These are phyloP conservation scores for Candida schatavii DNA, from an alignment of 805 yeast species.

Conservation along the genomic window DNA sequence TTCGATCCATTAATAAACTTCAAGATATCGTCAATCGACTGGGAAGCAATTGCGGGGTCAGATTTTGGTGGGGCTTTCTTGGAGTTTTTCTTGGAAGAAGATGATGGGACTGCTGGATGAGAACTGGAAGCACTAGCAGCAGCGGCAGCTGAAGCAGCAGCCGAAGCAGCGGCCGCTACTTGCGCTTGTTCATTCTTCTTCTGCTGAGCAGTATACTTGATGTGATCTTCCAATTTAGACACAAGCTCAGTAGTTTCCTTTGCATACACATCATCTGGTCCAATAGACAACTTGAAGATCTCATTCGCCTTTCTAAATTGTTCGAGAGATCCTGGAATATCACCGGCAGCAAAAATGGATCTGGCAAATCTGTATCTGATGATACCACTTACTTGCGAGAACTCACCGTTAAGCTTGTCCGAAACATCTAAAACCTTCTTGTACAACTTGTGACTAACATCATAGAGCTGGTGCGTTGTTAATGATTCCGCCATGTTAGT, in stretches of 20 bases:
- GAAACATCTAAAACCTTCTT: constrained; percentile 53
- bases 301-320: constrained; percentile 55
- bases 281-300: constrained; percentile 56
- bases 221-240: constrained; percentile 41
- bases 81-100: constrained; percentile 12
- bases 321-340: constrained; percentile 49
- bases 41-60: constrained; percentile 55
- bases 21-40: constrained; percentile 71
- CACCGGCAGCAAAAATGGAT: constrained; percentile 42
- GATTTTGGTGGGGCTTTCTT: constrained; percentile 20
- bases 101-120: constrained; percentile 18
- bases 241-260: constrained; percentile 67
- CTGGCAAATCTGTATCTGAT: constrained; percentile 56
- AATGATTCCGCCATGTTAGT: constrained; percentile 61
- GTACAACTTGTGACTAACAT: constrained; percentile 52
- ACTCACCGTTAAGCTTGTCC: constrained; percentile 50
- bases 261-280: constrained; percentile 66
- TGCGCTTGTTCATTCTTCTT: constrained; percentile 21
- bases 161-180: constrained; percentile 9
- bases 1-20: constrained; percentile 62
- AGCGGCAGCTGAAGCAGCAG: constrained; percentile 23
- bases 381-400: constrained; percentile 60
- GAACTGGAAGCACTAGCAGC: constrained; percentile 20
- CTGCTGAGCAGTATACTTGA: constrained; percentile 42
- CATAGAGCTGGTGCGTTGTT: constrained; percentile 44